These are phyloP conservation scores for Beauveria asiatica DNA, from an alignment of 2,329 filamentous ascomycete genomes.

Conservation along the genomic window DNA sequence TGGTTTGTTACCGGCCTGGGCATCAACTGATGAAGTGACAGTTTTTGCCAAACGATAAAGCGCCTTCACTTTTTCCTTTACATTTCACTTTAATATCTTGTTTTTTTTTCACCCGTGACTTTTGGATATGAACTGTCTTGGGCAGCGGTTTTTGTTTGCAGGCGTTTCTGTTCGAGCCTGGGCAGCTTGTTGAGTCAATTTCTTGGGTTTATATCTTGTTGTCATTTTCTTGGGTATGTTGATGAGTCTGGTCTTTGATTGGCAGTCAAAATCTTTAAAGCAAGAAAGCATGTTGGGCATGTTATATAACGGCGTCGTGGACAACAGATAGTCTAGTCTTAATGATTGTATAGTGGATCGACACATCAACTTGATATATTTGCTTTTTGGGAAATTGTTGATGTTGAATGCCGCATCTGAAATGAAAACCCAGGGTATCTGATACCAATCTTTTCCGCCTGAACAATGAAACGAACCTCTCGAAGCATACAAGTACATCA, in stretches of 20 bases:
- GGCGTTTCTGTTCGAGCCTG: neutral
- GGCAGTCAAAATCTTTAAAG: neutral
- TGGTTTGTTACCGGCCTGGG: conserved; percentile 52
- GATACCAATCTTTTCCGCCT: neutral
- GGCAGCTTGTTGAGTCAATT: neutral
- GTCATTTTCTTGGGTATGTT: neutral
- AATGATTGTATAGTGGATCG: conserved; percentile 2
- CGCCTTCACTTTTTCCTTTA: neutral
- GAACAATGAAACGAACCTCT: neutral
- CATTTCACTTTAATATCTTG: conserved; percentile 1
- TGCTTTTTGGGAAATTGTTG: neutral
- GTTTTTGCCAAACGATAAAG: neutral
- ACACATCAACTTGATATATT: neutral
- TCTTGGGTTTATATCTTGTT: neutral
- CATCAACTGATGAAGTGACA: conserved; percentile 20
- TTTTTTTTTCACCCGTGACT: neutral
- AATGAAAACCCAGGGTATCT: conserved; percentile 3
- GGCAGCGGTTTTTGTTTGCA: neutral
- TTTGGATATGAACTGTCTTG: neutral
- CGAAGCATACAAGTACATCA: neutral
- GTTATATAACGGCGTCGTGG: neutral
- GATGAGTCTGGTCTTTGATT: neutral
- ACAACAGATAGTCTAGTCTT: neutral
- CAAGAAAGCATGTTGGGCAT: neutral
- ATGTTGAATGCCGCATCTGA: neutral